These are phyloP conservation scores for Monosporozyma yasuniensis DNA, from an alignment of 805 yeast genomes.

Conservation along the genomic window DNA sequence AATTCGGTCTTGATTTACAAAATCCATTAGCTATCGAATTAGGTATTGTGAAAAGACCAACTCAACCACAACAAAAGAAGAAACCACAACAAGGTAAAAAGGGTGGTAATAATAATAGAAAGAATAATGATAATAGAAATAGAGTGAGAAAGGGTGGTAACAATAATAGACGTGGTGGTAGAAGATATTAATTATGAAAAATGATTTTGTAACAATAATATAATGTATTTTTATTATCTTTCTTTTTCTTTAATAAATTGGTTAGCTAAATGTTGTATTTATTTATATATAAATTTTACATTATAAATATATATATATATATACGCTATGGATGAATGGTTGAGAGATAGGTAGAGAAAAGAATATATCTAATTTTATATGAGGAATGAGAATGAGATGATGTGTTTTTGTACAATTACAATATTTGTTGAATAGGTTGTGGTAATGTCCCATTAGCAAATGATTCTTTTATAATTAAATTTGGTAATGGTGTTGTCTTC, in stretches of 20 bases:
- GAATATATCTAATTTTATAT: neutral
- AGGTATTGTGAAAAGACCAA: slow-evolving; percentile 38
- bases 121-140: slow-evolving; percentile 2
- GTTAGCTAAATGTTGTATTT: neutral
- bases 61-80: slow-evolving; percentile 4
- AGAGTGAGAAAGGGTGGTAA: slow-evolving; percentile 5
- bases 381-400: neutral
- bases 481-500: slow-evolving; percentile 3
- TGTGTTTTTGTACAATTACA: neutral
- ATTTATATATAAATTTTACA: neutral
- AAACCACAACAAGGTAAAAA: neutral
- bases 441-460: slow-evolving; percentile 24
- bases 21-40: slow-evolving; percentile 60
- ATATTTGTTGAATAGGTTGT: slow-evolving; percentile 26
- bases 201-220: neutral
- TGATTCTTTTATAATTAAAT: slow-evolving; percentile 10
- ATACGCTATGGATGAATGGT: no score
- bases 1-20: slow-evolving; percentile 70
- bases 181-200: slow-evolving; percentile 2
- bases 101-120: neutral
- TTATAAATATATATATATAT: no score
- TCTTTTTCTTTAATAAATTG: neutral
- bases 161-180: slow-evolving; percentile 1
- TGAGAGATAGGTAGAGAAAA: no score
- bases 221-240: neutral